phyloP scores from a whole-genome alignment of 495 filamentous ascomycete species.

The Penicillium bovifimosum region DNA sequence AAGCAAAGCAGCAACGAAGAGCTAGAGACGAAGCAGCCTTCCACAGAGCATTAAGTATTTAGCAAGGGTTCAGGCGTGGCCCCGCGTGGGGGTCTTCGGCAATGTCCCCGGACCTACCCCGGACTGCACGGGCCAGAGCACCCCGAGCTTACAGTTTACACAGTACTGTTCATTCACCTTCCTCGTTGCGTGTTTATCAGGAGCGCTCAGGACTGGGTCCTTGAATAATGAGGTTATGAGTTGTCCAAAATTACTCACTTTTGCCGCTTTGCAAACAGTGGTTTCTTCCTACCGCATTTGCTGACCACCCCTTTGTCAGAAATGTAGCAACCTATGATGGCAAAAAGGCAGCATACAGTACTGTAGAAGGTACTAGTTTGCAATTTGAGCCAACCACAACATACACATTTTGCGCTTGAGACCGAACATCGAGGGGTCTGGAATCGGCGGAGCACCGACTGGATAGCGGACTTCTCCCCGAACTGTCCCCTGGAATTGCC shows the following conservation, averaged over 20 bases:
- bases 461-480: slow-evolving; percentile 18
- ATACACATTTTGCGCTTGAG: background rate
- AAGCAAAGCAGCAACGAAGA: background rate
- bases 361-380: background rate
- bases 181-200: no score
- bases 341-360: background rate
- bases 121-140: slow-evolving; percentile 2
- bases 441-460: slow-evolving; percentile 14
- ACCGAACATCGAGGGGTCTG: background rate
- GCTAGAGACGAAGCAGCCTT: slow-evolving; percentile 1
- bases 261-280: no score
- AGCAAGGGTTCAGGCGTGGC: slow-evolving; percentile 11
- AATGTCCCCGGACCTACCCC: slow-evolving; percentile 23
- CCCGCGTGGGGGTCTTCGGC: slow-evolving; percentile 9
- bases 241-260: no score
- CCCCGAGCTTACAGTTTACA: background rate
- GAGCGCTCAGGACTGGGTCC: background rate
- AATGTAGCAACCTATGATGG: background rate
- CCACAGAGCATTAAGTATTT: slow-evolving; percentile 22
- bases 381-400: background rate
- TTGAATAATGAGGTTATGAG: no score
- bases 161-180: background rate
- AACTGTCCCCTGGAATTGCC: background rate
- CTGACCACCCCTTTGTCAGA: no score
- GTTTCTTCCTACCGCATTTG: no score